phyloP scores from a whole-genome alignment of 331 rosid species.

The Telfairia occidentalis region DNA sequence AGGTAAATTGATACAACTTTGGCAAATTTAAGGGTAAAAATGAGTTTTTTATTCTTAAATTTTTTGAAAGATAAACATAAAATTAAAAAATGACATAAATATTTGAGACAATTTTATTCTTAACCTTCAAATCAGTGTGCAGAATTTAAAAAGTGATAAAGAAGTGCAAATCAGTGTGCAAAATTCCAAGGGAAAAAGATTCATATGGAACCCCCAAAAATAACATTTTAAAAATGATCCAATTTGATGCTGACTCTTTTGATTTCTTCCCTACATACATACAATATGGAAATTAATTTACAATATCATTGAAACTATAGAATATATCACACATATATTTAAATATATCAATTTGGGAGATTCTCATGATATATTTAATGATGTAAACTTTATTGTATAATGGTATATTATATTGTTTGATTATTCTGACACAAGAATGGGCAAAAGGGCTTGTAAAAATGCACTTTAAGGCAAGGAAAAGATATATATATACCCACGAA shows the following conservation, averaged over 20 bases:
- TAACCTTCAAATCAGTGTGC: background rate
- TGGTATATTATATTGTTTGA: conserved; percentile 7
- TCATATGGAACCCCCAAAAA: background rate
- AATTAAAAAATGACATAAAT: background rate
- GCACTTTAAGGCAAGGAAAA: conserved; percentile 40
- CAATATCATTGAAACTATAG: background rate
- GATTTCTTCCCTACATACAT: background rate
- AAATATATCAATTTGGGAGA: background rate
- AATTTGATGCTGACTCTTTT: background rate
- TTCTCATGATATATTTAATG: conserved; percentile 15
- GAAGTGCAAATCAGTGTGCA: background rate
- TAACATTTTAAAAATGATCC: background rate
- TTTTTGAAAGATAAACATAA: too few relatives aligned
- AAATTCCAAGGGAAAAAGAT: background rate
- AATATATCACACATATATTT: background rate
- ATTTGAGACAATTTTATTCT: background rate
- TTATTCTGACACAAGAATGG: conserved; percentile 5
- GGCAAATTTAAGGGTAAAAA: too few relatives aligned
- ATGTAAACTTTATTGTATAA: conserved; percentile 10
- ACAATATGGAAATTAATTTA: background rate
- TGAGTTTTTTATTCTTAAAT: too few relatives aligned
- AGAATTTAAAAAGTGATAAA: background rate
- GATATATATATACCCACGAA: conserved; percentile 23
- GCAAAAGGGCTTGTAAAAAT: conserved; percentile 24
- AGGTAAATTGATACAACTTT: too few relatives aligned